These are phyloP conservation scores for Citrus inodora DNA, from an alignment of 345 rosid species.

Conservation along the genomic window DNA sequence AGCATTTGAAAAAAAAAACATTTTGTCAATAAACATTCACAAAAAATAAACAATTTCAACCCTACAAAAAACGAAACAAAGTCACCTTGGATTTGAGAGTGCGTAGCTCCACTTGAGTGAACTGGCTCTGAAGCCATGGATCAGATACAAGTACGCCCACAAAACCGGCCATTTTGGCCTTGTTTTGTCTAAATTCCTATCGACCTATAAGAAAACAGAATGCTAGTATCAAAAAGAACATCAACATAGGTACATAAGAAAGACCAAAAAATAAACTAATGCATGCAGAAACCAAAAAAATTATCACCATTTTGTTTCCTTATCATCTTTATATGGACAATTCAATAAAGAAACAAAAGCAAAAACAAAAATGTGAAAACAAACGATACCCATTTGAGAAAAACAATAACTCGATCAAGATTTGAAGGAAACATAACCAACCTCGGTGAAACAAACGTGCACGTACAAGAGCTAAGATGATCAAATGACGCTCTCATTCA, in stretches of 20 bases:
- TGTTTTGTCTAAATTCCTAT: conserved; percentile 12
- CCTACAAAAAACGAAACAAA: neutral
- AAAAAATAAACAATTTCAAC: neutral
- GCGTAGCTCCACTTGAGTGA: conserved; percentile 98
- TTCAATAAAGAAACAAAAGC: neutral
- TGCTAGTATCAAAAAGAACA: neutral
- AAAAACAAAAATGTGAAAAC: neutral
- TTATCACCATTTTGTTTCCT: neutral
- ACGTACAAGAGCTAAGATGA: neutral
- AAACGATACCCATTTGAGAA: neutral
- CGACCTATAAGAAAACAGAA: conserved; percentile 2
- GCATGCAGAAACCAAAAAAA: conserved; percentile 5
- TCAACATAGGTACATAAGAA: neutral
- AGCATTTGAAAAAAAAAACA: neutral
- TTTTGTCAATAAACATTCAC: neutral
- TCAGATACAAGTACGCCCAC: conserved; percentile 92
- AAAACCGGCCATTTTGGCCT: conserved; percentile 67
- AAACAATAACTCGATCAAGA: neutral
- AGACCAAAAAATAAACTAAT: neutral
- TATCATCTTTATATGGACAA: neutral
- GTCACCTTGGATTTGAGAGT: conserved; percentile 88
- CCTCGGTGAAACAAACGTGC: neutral
- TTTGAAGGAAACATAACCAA: neutral
- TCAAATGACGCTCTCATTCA: neutral
- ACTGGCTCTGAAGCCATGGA: conserved; percentile 96